A percentile compares a stretch with the other conserved stretches of the same genome.
These are phyloP conservation scores for Pinus albicaulis DNA, from an alignment of 75 land plant genomes.

Conservation along the genomic window DNA sequence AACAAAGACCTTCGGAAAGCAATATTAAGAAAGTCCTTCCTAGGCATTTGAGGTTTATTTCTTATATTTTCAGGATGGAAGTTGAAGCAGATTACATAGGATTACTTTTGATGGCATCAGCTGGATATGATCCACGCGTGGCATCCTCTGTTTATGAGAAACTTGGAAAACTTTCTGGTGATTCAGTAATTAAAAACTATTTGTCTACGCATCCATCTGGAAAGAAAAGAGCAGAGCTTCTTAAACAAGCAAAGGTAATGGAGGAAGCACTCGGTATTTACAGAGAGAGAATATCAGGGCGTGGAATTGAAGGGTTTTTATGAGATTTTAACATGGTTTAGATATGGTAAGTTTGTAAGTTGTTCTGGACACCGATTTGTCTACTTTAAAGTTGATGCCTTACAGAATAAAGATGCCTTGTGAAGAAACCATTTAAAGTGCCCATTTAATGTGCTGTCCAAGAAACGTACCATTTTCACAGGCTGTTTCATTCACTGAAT, in stretches of 20 bases:
- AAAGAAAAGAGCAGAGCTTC: constrained; percentile 70
- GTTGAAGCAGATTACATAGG: constrained; percentile 99
- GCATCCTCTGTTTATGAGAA: constrained; percentile 95
- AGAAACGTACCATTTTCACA: no score
- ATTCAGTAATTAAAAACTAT: constrained; percentile 67
- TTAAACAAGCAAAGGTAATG: constrained; percentile 81
- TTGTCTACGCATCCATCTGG: constrained; percentile 98
- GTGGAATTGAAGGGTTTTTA: constrained; percentile 73
- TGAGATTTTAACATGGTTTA: constrained; percentile 19
- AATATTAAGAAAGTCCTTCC: background rate
- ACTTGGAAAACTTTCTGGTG: constrained; percentile 66
- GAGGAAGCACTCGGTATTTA: constrained; percentile 85
- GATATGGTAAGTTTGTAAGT: no score
- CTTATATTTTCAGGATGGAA: constrained; percentile 75
- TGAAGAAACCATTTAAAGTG: no score
- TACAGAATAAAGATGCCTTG: no score
- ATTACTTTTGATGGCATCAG: constrained; percentile 82
- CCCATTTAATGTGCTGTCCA: no score
- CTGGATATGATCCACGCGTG: constrained; percentile 89
- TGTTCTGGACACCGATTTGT: no score
- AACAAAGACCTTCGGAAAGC: background rate
- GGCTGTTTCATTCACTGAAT: no score
- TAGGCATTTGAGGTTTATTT: background rate
- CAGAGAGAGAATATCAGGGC: constrained; percentile 51
- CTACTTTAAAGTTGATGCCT: no score